Evolutionary conservation across 2,329 filamentous ascomycete genomes (phyloP), one percentile per base, ranked within the genome.

Genomic region (Pseudogymnoascus sp.): DNA sequence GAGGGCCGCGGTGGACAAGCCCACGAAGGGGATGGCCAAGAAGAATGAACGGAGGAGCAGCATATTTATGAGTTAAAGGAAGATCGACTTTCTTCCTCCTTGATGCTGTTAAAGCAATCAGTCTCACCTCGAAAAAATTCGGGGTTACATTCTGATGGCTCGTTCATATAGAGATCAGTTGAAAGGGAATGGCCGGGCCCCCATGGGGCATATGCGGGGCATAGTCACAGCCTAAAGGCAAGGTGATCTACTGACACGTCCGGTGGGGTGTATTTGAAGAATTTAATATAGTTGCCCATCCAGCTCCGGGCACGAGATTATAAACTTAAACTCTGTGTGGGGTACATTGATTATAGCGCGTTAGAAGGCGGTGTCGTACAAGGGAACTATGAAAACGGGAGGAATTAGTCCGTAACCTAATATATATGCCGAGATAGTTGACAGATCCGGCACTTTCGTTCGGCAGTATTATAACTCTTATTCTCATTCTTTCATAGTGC

Each of bases 1-100:
- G 3, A 90, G 78, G 25, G 82, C 50, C 5, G 50, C 50, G 2
- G 50, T 34, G n/a, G 50, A 56, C 3, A 56, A 31, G n/a, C 50
- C 50, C 50, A 56, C 50, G n/a, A 56, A 34, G 50, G 50, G 50
- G 7, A 56, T 28, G n/a, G 50, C 50, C 50, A 31, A 5, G 25
- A 56, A 56, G 8, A 56, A 34, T 18, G 50, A 56, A 56, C 50
- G 50, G 25, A 56, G 50, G 28, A 56, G n/a, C 28, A 34, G n/a
- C 50, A 56, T 56, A 56, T 56, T 56, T 34, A 28, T 18, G 21
- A n/a, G 25, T 31, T 16, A 2, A 4, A 53, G 25, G 14, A 31
- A 18, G 34, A 18, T 14, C 18, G 25, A 10, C n/a, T 34, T 34
- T 31, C 7, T 16, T 18, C 46, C 46, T 11, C 16, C 23, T 6